A percentile compares a stretch with the other conserved stretches of the same genome.
Conservation (phyloP, 2,329 filamentous ascomycete genomes). For the Beauveria australis region DNA sequence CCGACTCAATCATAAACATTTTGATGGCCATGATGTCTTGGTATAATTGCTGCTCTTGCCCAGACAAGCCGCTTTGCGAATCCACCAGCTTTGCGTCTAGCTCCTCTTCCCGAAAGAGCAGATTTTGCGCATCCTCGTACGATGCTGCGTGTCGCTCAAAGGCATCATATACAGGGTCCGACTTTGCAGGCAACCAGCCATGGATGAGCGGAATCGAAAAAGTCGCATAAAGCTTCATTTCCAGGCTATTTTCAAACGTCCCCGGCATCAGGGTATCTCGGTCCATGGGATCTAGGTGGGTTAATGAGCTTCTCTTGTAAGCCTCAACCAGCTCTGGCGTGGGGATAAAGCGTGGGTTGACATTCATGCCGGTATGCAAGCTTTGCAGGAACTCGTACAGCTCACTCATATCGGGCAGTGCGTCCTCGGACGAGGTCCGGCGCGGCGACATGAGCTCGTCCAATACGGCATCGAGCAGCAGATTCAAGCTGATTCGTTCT, state of each 20-base stretch:
- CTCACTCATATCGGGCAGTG: slow-evolving; percentile 78
- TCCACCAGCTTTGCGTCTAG: slow-evolving; percentile 64
- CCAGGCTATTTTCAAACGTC: slow-evolving; percentile 76
- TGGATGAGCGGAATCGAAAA: slow-evolving; percentile 87
- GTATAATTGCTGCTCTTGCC: slow-evolving; percentile 69
- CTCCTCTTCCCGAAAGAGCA: slow-evolving; percentile 84
- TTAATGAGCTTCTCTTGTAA: slow-evolving; percentile 44
- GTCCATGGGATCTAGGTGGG: slow-evolving; percentile 42
- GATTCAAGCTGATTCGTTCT: slow-evolving; percentile 79
- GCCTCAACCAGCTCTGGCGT: slow-evolving; percentile 37
- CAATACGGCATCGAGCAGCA: slow-evolving; percentile 82
- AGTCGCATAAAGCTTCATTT: slow-evolving; percentile 85
- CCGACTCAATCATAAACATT: slow-evolving; percentile 66
- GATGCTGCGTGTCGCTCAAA: slow-evolving; percentile 69
- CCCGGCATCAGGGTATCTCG: slow-evolving; percentile 49
- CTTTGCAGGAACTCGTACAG: slow-evolving; percentile 82
- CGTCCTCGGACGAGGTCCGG: slow-evolving; percentile 51
- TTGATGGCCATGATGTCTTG: slow-evolving; percentile 82
- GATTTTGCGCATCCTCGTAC: slow-evolving; percentile 85
- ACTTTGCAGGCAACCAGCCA: slow-evolving; percentile 74
- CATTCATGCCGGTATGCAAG: slow-evolving; percentile 94
- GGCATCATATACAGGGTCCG: slow-evolving; percentile 59
- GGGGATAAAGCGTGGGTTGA: slow-evolving; percentile 81
- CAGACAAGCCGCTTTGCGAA: slow-evolving; percentile 43
- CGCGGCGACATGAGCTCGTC: slow-evolving; percentile 83